These are phyloP conservation scores for Picochlorum sp. DNA, from an alignment of 139 green algal genomes.

Conservation along the genomic window DNA sequence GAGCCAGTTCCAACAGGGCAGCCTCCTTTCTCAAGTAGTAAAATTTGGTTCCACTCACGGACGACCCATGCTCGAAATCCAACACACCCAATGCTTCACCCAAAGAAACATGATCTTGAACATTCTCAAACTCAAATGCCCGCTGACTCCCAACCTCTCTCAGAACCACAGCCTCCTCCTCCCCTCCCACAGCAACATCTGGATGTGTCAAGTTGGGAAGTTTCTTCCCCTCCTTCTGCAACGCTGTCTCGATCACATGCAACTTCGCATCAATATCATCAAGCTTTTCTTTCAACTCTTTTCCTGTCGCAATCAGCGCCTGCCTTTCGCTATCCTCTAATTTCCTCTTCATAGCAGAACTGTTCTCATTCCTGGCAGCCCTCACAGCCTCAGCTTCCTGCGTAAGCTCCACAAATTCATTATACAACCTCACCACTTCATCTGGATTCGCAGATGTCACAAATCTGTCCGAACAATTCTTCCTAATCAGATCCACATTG, in stretches of 20 bases:
- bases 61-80: slow-evolving; percentile 78
- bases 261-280: slow-evolving; percentile 59
- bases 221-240: slow-evolving; percentile 86
- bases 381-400: slow-evolving; percentile 59
- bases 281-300: slow-evolving; percentile 83
- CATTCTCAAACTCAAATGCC: slow-evolving; percentile 57
- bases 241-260: slow-evolving; percentile 42
- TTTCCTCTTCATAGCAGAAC: slow-evolving; percentile 89
- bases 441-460: slow-evolving; percentile 54
- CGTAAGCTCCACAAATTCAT: slow-evolving; percentile 52
- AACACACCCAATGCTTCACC: slow-evolving; percentile 67
- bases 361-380: slow-evolving; percentile 76
- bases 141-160: slow-evolving; percentile 35
- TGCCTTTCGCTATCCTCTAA: slow-evolving; percentile 60
- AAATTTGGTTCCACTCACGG: slow-evolving; percentile 84
- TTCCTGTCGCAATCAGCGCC: slow-evolving; percentile 70
- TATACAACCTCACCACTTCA: slow-evolving; percentile 75
- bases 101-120: slow-evolving; percentile 72
- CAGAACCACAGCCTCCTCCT: slow-evolving; percentile 58
- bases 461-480: slow-evolving; percentile 63
- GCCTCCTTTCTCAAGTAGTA: slow-evolving; percentile 86
- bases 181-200: slow-evolving; percentile 67
- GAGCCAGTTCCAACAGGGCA: slow-evolving; percentile 90
- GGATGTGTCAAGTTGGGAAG: slow-evolving; percentile 91
- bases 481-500: slow-evolving; percentile 41